Evolutionary conservation across 495 filamentous ascomycete genomes (phyloP), one percentile per base, ranked within the genome.

Genomic region (Lasiosphaeria ovina): DNA sequence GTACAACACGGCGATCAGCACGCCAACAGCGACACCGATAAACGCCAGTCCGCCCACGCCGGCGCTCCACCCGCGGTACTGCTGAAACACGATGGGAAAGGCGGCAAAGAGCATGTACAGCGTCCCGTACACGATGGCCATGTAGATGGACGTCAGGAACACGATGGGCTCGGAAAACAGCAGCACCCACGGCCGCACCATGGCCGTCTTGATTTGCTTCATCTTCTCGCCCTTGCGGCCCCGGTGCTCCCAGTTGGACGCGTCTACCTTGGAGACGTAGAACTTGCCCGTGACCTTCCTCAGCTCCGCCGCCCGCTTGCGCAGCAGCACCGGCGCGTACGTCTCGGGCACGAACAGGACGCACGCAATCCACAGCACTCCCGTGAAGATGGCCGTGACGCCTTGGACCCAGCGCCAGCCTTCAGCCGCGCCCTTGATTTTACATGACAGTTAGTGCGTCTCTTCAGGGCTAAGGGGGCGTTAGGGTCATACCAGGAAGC

Each of bases 51-150:
- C 93, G 3, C 84, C 81, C 62, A 91, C 83, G 70, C 87, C 91
- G 4, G 89, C 75, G 7, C 77, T 79, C 75, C 95, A 88, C 31
- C 83, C 84, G 63, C 95, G 87, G 24, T 87, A 77, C 34, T 83
- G 73, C 57, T 83, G 69, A 74, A 92, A 98, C 42, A 96, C 87
- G 58, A 96, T 79, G 45, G 90, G 85, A 74, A 95, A 96, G 4
- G 92, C 91, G 33, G 89, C 90, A 69, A 98, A 96, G 70, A 94
- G 89, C 35, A 97, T 80, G 70, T 98, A 97, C 1, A 97, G 74
- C 10, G 92, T 90, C 42, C 91, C 93, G 62, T 96, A 82, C 42
- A 96, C 71, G 55, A 96, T 83, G 17, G 91, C 89, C 35, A 89
- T 69, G 66, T 92, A 90, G 11, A 92, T 76, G 64, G 89, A 91